phyloP scores from a whole-genome alignment of 345 rosid genomes.

The Alliaria petiolata region DNA sequence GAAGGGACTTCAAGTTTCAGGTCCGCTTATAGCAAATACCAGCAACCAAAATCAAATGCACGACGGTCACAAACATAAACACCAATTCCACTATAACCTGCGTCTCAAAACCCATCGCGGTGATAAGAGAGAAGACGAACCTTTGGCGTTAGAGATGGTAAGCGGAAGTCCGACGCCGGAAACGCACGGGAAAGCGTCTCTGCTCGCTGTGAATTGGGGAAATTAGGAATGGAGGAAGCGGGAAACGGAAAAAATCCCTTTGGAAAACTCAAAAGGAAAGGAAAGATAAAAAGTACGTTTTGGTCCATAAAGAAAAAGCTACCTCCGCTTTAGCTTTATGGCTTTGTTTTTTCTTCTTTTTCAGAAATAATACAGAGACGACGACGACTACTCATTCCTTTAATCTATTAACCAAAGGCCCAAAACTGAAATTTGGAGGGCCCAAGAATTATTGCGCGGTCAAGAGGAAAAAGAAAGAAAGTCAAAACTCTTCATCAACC shows the following conservation, averaged over 20 bases:
- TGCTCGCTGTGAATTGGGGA: not conserved
- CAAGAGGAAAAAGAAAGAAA: not conserved
- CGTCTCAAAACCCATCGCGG: not conserved
- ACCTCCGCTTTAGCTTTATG: constrained; percentile 1
- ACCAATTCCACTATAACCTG: not conserved
- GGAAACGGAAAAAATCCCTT: not conserved
- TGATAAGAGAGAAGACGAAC: constrained; percentile 5
- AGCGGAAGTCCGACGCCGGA: not conserved
- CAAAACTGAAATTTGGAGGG: not conserved
- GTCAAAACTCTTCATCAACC: not conserved
- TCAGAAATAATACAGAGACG: not conserved
- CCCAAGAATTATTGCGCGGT: constrained; percentile 10
- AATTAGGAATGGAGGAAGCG: constrained; percentile 3
- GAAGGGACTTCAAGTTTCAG: not conserved
- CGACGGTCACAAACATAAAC: not conserved
- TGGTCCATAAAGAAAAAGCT: constrained; percentile 28
- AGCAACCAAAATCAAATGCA: not conserved
- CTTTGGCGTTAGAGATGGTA: constrained; percentile 13
- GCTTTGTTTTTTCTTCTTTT: not conserved
- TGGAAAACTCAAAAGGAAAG: not conserved
- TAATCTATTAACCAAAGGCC: not conserved
- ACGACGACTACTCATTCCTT: not conserved
- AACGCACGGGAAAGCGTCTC: not conserved
- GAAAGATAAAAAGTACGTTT: not conserved
- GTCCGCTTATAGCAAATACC: not conserved